Evolutionary conservation across 176 grass and related monocot species (phyloP).

Genomic region (Raddia distichophylla): DNA sequence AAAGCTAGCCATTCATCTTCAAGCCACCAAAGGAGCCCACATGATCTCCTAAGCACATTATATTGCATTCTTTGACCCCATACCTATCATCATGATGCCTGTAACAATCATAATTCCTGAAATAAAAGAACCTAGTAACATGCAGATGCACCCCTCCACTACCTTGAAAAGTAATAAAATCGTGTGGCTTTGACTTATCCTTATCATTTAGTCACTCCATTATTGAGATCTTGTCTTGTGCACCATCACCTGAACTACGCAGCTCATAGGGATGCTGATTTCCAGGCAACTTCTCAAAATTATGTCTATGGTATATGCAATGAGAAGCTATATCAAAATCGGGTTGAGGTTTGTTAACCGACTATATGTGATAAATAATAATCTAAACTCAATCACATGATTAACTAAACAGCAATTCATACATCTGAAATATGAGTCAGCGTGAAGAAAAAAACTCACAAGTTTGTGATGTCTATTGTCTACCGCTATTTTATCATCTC

Average conservation of each 20-base stretch:
- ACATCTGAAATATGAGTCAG: constrained; percentile 1
- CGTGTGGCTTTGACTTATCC: constrained; percentile 34
- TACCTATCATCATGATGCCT: constrained; percentile 19
- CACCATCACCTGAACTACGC: constrained; percentile 30
- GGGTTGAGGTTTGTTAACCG: neutral
- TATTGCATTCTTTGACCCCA: constrained; percentile 41
- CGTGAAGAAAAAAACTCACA: neutral
- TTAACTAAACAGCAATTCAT: neutral
- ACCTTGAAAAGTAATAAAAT: constrained; percentile 34
- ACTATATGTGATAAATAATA: neutral
- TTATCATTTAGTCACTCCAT: constrained; percentile 32
- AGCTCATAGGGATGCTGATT: neutral
- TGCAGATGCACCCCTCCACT: constrained; percentile 45
- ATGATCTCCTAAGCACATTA: constrained; percentile 13
- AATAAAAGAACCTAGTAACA: constrained; percentile 29
- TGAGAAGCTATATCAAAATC: neutral
- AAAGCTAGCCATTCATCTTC: constrained; percentile 31
- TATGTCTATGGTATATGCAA: neutral
- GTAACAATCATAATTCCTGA: constrained; percentile 7
- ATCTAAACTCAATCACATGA: neutral
- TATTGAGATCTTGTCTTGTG: constrained; percentile 8
- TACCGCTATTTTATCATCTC: neutral
- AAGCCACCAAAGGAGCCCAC: constrained; percentile 26
- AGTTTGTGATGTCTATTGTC: neutral
- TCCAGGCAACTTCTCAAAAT: neutral